Evolutionary conservation across 768 basidiomycete species (phyloP).

Genomic region (Pleurotus salmoneostramineus): DNA sequence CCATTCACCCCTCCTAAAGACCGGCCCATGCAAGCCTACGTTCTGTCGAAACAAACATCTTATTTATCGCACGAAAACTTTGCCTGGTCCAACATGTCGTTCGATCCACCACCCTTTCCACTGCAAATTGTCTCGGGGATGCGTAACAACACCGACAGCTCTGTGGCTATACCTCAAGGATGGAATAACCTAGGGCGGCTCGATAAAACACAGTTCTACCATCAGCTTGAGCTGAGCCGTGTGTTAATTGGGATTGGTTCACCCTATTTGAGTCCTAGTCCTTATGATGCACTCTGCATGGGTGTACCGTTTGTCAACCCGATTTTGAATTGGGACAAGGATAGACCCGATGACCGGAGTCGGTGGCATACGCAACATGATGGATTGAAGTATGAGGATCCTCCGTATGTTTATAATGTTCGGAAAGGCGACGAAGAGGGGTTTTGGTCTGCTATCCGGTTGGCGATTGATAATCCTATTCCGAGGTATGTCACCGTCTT

Average conservation of each 20-base stretch:
- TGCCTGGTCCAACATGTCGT: conserved; percentile 7
- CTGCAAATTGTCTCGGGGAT: conserved; percentile 16
- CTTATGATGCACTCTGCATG: conserved; percentile 29
- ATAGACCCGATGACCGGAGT: conserved; percentile 20
- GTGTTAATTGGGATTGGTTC: conserved; percentile 24
- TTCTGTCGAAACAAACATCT: conserved; percentile 24
- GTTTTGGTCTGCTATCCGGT: too few relatives aligned
- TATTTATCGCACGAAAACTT: conserved; percentile 14
- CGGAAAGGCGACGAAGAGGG: too few relatives aligned
- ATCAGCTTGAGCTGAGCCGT: conserved; percentile 20
- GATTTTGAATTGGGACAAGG: conserved; percentile 21
- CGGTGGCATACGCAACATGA: conserved; percentile 28
- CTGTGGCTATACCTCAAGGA: neutral
- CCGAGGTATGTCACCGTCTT: too few relatives aligned
- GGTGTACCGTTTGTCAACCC: conserved; percentile 35
- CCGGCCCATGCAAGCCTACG: conserved; percentile 21
- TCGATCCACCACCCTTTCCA: conserved; percentile 12
- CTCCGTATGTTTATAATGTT: too few relatives aligned
- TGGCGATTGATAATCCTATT: conserved; percentile 6
- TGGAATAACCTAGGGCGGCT: conserved; percentile 18
- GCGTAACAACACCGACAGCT: conserved; percentile 18
- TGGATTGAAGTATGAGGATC: conserved; percentile 18
- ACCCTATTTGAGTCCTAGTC: conserved; percentile 17
- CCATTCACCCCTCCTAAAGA: conserved; percentile 21
- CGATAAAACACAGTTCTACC: conserved; percentile 14